A percentile compares a stretch with the other conserved stretches of the same genome.
phyloP scores from a whole-genome alignment of 441 rosid genomes.

The Syzygium malaccense region DNA sequence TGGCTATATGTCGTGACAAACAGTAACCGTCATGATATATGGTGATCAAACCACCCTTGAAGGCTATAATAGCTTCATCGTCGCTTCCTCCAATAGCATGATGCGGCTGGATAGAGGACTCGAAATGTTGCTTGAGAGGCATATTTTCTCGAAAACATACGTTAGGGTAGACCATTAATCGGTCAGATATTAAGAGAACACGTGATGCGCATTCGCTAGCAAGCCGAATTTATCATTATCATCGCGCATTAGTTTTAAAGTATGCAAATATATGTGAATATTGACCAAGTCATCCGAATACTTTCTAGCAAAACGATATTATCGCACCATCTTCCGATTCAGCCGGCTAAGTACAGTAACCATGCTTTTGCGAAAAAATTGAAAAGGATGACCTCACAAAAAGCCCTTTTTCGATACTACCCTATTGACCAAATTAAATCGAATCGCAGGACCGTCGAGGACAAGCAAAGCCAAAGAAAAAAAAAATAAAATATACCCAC shows the following conservation, averaged over 20 bases:
- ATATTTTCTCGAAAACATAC: neutral
- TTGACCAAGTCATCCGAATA: neutral
- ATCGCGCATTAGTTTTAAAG: neutral
- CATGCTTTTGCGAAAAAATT: neutral
- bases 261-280: neutral
- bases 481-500: neutral
- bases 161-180: neutral
- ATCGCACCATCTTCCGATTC: neutral
- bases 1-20: neutral
- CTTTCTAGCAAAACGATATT: neutral
- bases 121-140: neutral
- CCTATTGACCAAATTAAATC: neutral
- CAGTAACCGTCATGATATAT: neutral
- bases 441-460: neutral
- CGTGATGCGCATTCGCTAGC: neutral
- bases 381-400: neutral
- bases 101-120: accelerated
- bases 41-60: neutral
- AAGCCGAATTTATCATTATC: neutral
- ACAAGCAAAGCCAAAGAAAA: neutral
- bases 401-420: neutral
- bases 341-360: no score
- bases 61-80: neutral
- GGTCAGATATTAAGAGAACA: neutral
- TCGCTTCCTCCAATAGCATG: neutral